Evolutionary conservation across 768 basidiomycete genomes (phyloP).

Genomic region (Boletus bicolor): DNA sequence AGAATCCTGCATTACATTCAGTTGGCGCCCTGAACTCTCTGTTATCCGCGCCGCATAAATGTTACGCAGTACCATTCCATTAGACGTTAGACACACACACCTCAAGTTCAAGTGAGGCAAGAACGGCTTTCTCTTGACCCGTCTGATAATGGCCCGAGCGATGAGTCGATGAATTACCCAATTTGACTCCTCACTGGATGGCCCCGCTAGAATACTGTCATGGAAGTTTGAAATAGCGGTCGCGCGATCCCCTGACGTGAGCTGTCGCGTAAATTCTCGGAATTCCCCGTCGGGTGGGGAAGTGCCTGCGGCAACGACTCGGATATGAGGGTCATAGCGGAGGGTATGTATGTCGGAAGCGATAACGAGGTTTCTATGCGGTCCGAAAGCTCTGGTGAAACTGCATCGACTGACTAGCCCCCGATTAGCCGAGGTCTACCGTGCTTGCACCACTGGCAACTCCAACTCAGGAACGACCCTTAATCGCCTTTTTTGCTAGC

Average conservation of each 20-base stretch:
- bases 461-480: no score
- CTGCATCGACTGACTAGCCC: no score
- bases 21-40: conserved; percentile 12
- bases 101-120: conserved; percentile 34
- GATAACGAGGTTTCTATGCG: neutral
- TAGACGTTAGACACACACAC: neutral
- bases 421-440: no score
- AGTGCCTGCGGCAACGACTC: neutral
- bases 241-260: conserved; percentile 39
- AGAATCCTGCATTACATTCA: conserved; percentile 11
- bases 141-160: conserved; percentile 42
- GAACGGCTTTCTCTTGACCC: conserved; percentile 30
- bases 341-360: conserved; percentile 15
- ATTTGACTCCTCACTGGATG: conserved; percentile 43
- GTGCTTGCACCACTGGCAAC: no score
- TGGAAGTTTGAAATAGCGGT: conserved; percentile 39
- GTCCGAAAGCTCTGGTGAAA: neutral
- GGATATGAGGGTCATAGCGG: conserved; percentile 5
- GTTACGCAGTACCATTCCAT: conserved; percentile 6
- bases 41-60: conserved; percentile 16
- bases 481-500: no score
- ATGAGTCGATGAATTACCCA: conserved; percentile 52
- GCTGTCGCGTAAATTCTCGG: conserved; percentile 16
- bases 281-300: conserved; percentile 5
- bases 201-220: conserved; percentile 54